Percentiles rank a stretch among this genome's conserved stretches.
phyloP scores from a whole-genome alignment of 176 grass and related monocot genomes.

The Hyparrhenia diplandra region DNA sequence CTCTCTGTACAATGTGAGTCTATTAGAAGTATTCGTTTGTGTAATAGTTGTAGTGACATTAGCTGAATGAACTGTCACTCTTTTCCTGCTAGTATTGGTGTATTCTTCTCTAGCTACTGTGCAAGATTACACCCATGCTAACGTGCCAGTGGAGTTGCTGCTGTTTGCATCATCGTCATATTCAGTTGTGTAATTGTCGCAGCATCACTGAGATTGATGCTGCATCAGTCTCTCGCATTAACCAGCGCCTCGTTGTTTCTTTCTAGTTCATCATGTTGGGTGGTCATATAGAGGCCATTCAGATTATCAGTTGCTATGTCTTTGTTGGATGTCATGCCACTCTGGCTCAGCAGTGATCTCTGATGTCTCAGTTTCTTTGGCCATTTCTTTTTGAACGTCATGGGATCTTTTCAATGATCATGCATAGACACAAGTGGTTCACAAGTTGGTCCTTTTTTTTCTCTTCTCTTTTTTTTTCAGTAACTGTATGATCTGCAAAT shows the following conservation, averaged over 20 bases:
- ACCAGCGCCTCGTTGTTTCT: not conserved
- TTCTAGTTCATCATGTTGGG: not conserved
- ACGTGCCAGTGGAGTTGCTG: not conserved
- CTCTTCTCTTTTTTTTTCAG: not conserved
- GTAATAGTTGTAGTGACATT: not conserved
- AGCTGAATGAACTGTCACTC: constrained; percentile 11
- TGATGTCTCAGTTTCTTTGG: not conserved
- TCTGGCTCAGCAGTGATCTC: not conserved
- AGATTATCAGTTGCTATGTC: not conserved
- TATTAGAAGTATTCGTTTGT: not conserved
- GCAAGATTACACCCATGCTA: not conserved
- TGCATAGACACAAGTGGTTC: not conserved
- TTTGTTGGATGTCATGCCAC: not conserved
- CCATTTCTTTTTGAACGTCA: not conserved
- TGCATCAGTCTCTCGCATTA: not conserved
- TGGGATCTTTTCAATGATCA: not conserved
- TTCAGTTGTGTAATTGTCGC: not conserved
- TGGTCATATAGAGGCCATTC: not conserved
- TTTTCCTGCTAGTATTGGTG: not conserved
- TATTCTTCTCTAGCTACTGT: not conserved
- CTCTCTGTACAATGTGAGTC: not conserved
- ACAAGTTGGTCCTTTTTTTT: not conserved
- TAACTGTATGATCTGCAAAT: too few species aligned
- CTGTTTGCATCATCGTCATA: not conserved
- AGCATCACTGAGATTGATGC: too few species aligned